Percentiles rank a stretch among this genome's conserved stretches.
Evolutionary conservation across 2,329 filamentous ascomycete genomes (phyloP).

Genomic region (Arthroderma sp.): DNA sequence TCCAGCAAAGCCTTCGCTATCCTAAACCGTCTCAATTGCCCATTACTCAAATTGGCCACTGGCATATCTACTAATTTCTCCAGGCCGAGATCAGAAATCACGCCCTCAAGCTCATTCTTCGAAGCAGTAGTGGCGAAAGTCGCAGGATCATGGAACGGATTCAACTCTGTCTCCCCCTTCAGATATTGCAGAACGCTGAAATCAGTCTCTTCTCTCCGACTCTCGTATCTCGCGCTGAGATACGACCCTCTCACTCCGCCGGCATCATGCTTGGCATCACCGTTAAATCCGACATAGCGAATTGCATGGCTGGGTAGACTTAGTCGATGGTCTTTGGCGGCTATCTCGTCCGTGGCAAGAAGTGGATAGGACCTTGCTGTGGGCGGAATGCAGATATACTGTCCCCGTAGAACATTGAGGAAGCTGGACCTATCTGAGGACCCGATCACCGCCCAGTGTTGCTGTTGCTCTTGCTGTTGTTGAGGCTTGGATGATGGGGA

Average conservation of each 20-base stretch:
- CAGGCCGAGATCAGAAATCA: constrained; percentile 59
- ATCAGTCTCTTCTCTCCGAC: constrained; percentile 70
- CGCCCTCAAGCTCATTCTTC: constrained; percentile 43
- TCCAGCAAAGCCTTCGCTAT: constrained; percentile 77
- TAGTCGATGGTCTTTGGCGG: constrained; percentile 36
- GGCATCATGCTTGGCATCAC: constrained; percentile 45
- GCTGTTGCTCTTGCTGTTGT: constrained; percentile 15
- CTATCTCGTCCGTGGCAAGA: constrained; percentile 51
- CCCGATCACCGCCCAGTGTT: constrained; percentile 76
- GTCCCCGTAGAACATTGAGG: constrained; percentile 62
- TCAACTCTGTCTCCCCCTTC: constrained; percentile 68
- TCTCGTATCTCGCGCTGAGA: constrained; percentile 82
- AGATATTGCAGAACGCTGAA: constrained; percentile 74
- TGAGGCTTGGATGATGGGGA: background rate
- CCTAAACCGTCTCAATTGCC: constrained; percentile 72
- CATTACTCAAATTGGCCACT: constrained; percentile 82
- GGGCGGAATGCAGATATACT: constrained; percentile 62
- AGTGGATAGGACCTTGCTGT: constrained; percentile 65
- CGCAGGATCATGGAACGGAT: constrained; percentile 46
- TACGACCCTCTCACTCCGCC: constrained; percentile 54
- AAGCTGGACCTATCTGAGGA: constrained; percentile 72
- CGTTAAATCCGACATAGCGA: constrained; percentile 81
- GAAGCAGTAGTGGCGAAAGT: constrained; percentile 21
- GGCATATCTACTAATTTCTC: constrained; percentile 60
- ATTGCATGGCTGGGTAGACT: constrained; percentile 55